phyloP scores from a whole-genome alignment of 1,284 basidiomycete species.

The Coriolopsis trogii region DNA sequence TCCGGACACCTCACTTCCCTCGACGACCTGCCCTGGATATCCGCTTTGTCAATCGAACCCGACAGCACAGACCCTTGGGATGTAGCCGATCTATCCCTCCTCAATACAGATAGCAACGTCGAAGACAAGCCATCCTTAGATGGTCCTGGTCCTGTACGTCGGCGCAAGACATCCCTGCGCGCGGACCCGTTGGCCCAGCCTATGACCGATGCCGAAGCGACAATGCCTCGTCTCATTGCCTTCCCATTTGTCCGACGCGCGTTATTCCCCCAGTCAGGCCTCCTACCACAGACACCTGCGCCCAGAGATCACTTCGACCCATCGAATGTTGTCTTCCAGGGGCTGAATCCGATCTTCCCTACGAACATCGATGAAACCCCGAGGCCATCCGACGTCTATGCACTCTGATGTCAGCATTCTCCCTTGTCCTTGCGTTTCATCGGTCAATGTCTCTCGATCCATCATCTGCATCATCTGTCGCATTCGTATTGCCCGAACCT shows the following conservation, averaged over 20 bases:
- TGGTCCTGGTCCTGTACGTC: constrained; percentile 31
- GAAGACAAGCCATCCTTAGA: background rate
- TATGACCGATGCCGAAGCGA: constrained; percentile 6
- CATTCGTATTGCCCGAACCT: constrained; percentile 4
- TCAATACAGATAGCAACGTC: constrained; percentile 25
- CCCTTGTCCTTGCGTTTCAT: background rate
- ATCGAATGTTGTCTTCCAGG: constrained; percentile 28
- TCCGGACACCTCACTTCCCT: constrained; percentile 26
- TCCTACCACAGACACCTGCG: constrained; percentile 30
- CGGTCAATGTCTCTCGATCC: background rate
- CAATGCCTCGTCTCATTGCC: constrained; percentile 6
- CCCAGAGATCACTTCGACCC: constrained; percentile 26
- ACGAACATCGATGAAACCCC: constrained; percentile 16
- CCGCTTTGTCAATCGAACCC: constrained; percentile 30
- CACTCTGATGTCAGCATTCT: constrained; percentile 5
- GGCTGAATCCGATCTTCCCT: constrained; percentile 29
- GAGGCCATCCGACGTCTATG: constrained; percentile 6
- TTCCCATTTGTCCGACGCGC: constrained; percentile 18
- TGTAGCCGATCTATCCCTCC: constrained; percentile 35
- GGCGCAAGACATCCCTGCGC: constrained; percentile 32
- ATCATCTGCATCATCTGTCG: constrained; percentile 6
- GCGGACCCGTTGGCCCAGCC: constrained; percentile 22
- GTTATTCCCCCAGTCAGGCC: constrained; percentile 24
- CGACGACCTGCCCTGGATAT: constrained; percentile 37
- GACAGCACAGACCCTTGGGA: constrained; percentile 30